A percentile compares a stretch with the other conserved stretches of the same genome.
phyloP scores from a whole-genome alignment of 202 grass and related monocot genomes.

The Dendrocalamus latiflorus region DNA sequence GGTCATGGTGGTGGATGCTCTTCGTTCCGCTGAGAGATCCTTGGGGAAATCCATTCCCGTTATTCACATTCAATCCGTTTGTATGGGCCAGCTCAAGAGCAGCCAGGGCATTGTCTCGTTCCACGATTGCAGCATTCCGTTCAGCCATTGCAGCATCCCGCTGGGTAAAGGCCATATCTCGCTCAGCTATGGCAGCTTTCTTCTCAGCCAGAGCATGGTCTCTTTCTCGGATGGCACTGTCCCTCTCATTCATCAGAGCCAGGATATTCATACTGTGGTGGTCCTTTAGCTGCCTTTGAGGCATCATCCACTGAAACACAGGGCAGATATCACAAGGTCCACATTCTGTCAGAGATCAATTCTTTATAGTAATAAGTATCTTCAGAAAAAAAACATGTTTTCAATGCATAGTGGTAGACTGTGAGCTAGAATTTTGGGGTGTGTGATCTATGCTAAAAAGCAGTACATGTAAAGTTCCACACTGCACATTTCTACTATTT shows the following conservation, averaged over 20 bases:
- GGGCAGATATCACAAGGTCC: neutral
- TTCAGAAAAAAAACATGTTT: neutral
- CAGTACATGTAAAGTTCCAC: neutral
- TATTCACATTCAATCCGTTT: slow-evolving; percentile 57
- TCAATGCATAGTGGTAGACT: neutral
- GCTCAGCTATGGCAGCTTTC: slow-evolving; percentile 78
- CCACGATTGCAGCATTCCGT: slow-evolving; percentile 64
- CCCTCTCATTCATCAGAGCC: slow-evolving; percentile 61
- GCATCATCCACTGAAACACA: slow-evolving; percentile 73
- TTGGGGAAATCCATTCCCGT: slow-evolving; percentile 32
- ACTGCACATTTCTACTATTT: neutral
- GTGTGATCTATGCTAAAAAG: neutral
- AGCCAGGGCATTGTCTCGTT: slow-evolving; percentile 76
- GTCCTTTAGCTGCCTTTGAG: slow-evolving; percentile 66
- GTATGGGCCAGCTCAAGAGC: slow-evolving; percentile 57
- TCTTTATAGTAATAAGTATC: neutral
- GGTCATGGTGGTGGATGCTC: slow-evolving; percentile 47
- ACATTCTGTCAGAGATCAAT: neutral
- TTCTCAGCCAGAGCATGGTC: slow-evolving; percentile 77
- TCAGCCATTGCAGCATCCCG: slow-evolving; percentile 75
- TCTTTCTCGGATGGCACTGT: slow-evolving; percentile 72
- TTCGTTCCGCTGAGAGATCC: slow-evolving; percentile 34
- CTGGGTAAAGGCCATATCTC: slow-evolving; percentile 65
- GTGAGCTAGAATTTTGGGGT: neutral
- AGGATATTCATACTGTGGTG: slow-evolving; percentile 62